phyloP scores from a whole-genome alignment of 495 filamentous ascomycete genomes.

The Chaetomium fimeti region DNA sequence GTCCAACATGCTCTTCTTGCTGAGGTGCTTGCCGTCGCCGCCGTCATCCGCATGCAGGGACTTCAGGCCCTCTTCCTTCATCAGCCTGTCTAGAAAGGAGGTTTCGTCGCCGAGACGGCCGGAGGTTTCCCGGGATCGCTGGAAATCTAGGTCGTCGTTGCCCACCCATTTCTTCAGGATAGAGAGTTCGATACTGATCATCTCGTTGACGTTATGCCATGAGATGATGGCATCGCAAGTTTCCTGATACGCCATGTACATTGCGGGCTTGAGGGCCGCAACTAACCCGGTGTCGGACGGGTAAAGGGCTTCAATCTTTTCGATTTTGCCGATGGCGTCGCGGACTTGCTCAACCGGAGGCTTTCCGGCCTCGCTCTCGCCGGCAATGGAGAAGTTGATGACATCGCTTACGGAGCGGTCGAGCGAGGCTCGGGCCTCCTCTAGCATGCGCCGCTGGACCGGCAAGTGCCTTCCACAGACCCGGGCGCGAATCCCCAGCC shows the following conservation, averaged over 20 bases:
- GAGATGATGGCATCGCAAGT: constrained; percentile 85
- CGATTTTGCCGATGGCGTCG: constrained; percentile 83
- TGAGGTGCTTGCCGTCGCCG: constrained; percentile 39
- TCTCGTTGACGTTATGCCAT: constrained; percentile 96
- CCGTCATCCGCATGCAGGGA: constrained; percentile 76
- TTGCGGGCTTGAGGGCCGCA: constrained; percentile 65
- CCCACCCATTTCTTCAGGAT: constrained; percentile 95
- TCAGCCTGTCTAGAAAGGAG: constrained; percentile 92
- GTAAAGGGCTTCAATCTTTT: constrained; percentile 79
- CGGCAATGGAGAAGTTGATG: constrained; percentile 88
- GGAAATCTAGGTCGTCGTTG: constrained; percentile 91
- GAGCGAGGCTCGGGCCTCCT: constrained; percentile 69
- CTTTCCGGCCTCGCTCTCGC: constrained; percentile 87
- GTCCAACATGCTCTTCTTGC: constrained; percentile 77
- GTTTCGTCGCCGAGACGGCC: constrained; percentile 78
- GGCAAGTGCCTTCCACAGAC: constrained; percentile 78
- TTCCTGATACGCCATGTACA: constrained; percentile 69
- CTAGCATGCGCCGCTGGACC: constrained; percentile 77
- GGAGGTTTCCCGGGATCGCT: constrained; percentile 56
- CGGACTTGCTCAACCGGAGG: constrained; percentile 80
- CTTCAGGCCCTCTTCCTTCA: constrained; percentile 93
- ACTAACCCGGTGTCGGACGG: constrained; percentile 74
- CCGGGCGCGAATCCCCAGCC: constrained; percentile 81
- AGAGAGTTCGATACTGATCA: constrained; percentile 91
- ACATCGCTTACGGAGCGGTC: constrained; percentile 78